Evolutionary conservation across 352 stramenopile species (phyloP), one percentile per base, ranked within the genome.

Genomic region (Globisporangium spiculum): DNA sequence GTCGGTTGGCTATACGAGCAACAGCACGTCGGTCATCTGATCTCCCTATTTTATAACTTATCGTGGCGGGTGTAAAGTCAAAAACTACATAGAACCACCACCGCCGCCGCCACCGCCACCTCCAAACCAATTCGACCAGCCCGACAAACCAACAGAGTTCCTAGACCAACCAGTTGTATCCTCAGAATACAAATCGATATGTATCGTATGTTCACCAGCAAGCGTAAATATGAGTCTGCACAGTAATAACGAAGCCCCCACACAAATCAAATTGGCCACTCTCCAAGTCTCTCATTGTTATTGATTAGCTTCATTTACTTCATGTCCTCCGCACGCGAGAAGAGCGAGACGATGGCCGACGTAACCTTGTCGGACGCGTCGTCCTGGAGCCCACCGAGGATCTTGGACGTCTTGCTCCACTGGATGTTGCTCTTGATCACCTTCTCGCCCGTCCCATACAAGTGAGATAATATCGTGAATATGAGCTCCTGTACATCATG

Each of bases 331-430:
- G 32, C 27, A 54, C 61, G n/a, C 56, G 61, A 73, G 66, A 91
- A 89, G 6, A 91, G 68, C 46, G 82, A 77, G 6, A 88, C 81
- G 54, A 90, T 83, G 10, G 72, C 83, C 6, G 76, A 80, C 6
- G 79, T 84, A 46, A 91, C 81, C 70, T 88, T 86, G 58, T 81
- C 71, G 1, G 55, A 48, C 57, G 30, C 72, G 32, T 84, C 71
- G 57, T 77, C 73, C 57, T 74, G 66, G 6, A 91, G 56, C 2
- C 75, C 75, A 48, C 81, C 83, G 73, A 91, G 84, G 71, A 91
- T 86, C 65, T 82, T 81, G 26, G 81, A 75, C 18, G 78, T 71
- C 50, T 76, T 78, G 9, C 83, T 71, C 83, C 83, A 91, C 36
- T 86, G 76, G 54, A 90, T 83, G 58, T 81, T 89, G 76, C 78